A percentile compares a stretch with the other conserved stretches of the same genome.
phyloP scores from a whole-genome alignment of 768 basidiomycete species.

The Tylopilus balloui region DNA sequence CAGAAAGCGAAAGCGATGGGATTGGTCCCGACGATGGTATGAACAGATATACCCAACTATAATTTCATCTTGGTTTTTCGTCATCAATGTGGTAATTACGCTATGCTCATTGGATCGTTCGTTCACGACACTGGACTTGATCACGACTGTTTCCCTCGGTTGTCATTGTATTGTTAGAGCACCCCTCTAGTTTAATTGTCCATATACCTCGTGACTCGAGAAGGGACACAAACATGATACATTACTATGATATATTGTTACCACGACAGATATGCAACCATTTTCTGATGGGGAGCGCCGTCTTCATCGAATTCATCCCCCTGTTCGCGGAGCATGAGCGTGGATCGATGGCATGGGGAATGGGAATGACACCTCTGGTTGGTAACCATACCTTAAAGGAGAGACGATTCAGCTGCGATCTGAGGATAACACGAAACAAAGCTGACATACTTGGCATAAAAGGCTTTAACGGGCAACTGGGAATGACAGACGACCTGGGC shows the following conservation, averaged over 20 bases:
- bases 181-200: constrained; percentile 31
- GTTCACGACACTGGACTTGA: constrained; percentile 31
- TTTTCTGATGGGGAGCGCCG: constrained; percentile 82
- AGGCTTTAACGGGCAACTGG: constrained; percentile 62
- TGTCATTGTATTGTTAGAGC: constrained; percentile 40
- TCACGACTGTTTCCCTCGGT: constrained; percentile 32
- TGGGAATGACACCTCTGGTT: constrained; percentile 49
- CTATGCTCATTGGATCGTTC: constrained; percentile 16
- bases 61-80: constrained; percentile 21
- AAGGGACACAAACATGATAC: constrained; percentile 23
- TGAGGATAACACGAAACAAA: constrained; percentile 9
- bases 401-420: constrained; percentile 8
- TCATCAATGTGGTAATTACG: constrained; percentile 33
- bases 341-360: constrained; percentile 19
- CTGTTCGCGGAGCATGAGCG: constrained; percentile 36
- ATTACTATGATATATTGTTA: constrained; percentile 26
- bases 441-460: constrained; percentile 64
- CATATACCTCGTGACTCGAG: constrained; percentile 24
- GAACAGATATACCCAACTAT: constrained; percentile 36
- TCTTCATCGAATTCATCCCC: constrained; percentile 76
- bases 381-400: constrained; percentile 60
- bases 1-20: constrained; percentile 69
- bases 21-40: constrained; percentile 47
- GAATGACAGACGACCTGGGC: constrained; percentile 58
- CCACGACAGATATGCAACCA: constrained; percentile 56